phyloP scores from a whole-genome alignment of 2,329 filamentous ascomycete genomes.

The Sporothrix protearum region DNA sequence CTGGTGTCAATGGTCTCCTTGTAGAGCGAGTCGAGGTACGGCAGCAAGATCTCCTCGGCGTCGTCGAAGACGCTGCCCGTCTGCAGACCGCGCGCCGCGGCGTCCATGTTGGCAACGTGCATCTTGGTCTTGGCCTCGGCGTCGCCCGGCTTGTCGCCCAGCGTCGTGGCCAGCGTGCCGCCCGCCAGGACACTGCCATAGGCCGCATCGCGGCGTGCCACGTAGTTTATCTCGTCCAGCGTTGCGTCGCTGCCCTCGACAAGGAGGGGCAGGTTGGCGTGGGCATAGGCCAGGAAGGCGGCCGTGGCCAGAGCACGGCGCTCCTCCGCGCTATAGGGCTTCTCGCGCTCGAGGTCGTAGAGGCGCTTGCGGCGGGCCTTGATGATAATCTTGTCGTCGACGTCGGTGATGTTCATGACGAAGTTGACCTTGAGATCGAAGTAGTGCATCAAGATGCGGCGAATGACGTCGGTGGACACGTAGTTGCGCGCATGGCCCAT shows the following conservation, averaged over 20 bases:
- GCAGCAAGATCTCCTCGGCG: slow-evolving; percentile 60
- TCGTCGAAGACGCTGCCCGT: slow-evolving; percentile 50
- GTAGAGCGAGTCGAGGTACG: slow-evolving; percentile 59
- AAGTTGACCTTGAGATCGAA: slow-evolving; percentile 68
- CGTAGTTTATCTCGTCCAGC: slow-evolving; percentile 27
- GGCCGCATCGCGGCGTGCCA: slow-evolving; percentile 25
- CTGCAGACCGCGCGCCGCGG: slow-evolving; percentile 30
- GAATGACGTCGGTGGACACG: slow-evolving; percentile 71
- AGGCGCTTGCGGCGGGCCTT: slow-evolving; percentile 32
- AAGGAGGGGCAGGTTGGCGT: slow-evolving; percentile 31
- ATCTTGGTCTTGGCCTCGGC: slow-evolving; percentile 32
- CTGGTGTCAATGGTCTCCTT: slow-evolving; percentile 55
- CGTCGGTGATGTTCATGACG: slow-evolving; percentile 74
- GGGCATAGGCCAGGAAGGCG: slow-evolving; percentile 30
- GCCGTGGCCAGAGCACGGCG: slow-evolving; percentile 26
- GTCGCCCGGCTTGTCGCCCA: slow-evolving; percentile 30
- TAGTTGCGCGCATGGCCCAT: slow-evolving; percentile 74
- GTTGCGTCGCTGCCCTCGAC: slow-evolving; percentile 1
- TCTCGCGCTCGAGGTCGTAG: slow-evolving; percentile 29
- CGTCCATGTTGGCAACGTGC: slow-evolving; percentile 31
- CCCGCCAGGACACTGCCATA: slow-evolving; percentile 31
- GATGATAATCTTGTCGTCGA: slow-evolving; percentile 55
- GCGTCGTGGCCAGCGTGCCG: slow-evolving; percentile 25
- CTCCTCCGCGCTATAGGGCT: slow-evolving; percentile 27
- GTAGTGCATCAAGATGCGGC: slow-evolving; percentile 66